Percentiles rank a stretch among this genome's conserved stretches.
These are phyloP conservation scores for Plasmodium fragile DNA, from an alignment of 169 alveolate genomes.

Conservation along the genomic window DNA sequence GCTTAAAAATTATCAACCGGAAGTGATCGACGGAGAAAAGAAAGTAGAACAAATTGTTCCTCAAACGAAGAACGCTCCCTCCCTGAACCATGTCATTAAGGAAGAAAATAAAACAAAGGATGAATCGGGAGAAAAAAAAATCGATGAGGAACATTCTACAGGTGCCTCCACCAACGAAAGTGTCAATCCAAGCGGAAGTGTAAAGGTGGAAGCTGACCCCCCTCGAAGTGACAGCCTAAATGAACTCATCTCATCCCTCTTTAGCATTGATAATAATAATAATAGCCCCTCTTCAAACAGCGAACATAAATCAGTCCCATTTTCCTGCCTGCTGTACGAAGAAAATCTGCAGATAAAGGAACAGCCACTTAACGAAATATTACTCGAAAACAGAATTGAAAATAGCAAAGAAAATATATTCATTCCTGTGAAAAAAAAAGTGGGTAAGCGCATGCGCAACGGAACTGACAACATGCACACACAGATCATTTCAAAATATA, in stretches of 20 bases:
- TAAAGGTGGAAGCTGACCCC: background rate
- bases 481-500: slow-evolving; percentile 46
- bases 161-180: background rate
- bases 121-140: background rate
- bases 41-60: background rate
- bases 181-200: background rate
- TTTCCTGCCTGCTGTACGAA: slow-evolving; percentile 22
- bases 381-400: slow-evolving; percentile 54
- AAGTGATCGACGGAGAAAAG: background rate
- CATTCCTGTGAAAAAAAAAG: slow-evolving; percentile 6
- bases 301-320: background rate
- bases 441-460: slow-evolving; percentile 25
- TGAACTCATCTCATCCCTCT: slow-evolving; percentile 25
- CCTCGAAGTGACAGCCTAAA: background rate
- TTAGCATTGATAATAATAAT: background rate
- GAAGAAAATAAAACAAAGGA: background rate
- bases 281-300: background rate
- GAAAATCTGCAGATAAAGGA: slow-evolving; percentile 39
- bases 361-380: slow-evolving; percentile 47
- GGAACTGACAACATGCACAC: slow-evolving; percentile 7
- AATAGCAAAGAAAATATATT: slow-evolving; percentile 48
- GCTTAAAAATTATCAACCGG: background rate
- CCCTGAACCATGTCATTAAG: background rate
- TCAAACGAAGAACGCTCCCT: background rate
- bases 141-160: background rate